Evolutionary conservation across 2,329 filamentous ascomycete genomes (phyloP).

Genomic region (Ascomycota sp.): DNA sequence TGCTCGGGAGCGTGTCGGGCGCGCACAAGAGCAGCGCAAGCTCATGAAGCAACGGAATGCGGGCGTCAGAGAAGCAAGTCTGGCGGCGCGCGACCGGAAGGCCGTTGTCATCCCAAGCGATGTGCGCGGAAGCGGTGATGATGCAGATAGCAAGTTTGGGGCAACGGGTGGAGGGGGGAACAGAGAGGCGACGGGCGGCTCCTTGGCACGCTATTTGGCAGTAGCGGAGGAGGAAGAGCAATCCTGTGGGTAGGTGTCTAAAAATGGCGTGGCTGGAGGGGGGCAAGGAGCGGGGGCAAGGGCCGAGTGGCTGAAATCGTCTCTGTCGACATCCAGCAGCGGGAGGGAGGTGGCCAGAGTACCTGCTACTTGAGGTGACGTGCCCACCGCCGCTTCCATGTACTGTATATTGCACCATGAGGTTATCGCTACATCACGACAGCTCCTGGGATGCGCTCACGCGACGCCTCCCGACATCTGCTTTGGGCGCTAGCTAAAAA

Average conservation of each 20-base stretch:
- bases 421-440: too few relatives aligned
- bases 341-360: too few relatives aligned
- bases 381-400: too few relatives aligned
- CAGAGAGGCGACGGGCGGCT: too few relatives aligned
- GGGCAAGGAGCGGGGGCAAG: conserved; percentile 1
- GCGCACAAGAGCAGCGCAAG: conserved; percentile 10
- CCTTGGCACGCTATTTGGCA: too few relatives aligned
- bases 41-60: conserved; percentile 10
- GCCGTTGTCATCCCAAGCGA: conserved; percentile 5
- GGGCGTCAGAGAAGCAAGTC: conserved; percentile 4
- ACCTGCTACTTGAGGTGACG: too few relatives aligned
- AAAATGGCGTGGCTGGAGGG: conserved; percentile 20
- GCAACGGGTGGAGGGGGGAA: conserved; percentile 4
- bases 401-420: too few relatives aligned
- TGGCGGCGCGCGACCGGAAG: conserved; percentile 9
- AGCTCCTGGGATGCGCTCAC: too few relatives aligned
- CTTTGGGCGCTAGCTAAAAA: too few relatives aligned
- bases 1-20: conserved; percentile 9
- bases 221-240: too few relatives aligned
- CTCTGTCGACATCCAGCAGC: neutral
- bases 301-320: neutral
- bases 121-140: conserved; percentile 4
- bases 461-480: too few relatives aligned
- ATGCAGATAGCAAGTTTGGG: conserved; percentile 4
- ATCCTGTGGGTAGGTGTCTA: conserved; percentile 3